phyloP scores from a whole-genome alignment of 257 asterid species.

The Anisodus acutangulus region DNA sequence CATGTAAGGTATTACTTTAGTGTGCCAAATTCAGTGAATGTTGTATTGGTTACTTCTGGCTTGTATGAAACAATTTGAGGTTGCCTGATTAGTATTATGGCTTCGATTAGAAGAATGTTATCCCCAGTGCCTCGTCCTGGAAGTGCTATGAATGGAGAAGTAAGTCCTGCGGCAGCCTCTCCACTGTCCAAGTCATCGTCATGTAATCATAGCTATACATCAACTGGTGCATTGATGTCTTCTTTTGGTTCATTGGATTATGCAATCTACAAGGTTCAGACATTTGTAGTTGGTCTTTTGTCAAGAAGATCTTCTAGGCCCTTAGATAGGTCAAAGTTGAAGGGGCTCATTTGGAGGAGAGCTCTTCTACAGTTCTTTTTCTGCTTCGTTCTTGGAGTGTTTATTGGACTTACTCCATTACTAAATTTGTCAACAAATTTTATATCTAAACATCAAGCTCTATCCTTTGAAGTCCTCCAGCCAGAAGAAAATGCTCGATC shows the following conservation, averaged over 20 bases:
- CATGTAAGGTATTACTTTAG: background rate
- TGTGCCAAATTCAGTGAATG: background rate
- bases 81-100: constrained; percentile 47
- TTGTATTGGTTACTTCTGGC: background rate
- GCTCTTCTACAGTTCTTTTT: constrained; percentile 59
- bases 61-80: background rate
- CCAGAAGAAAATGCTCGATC: constrained; percentile 36
- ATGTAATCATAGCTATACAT: constrained; percentile 47
- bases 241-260: constrained; percentile 57
- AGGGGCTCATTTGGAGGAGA: constrained; percentile 65
- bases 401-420: constrained; percentile 63
- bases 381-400: constrained; percentile 63
- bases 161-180: constrained; percentile 53
- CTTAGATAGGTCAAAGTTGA: constrained; percentile 57
- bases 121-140: constrained; percentile 69
- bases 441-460: constrained; percentile 47
- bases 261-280: constrained; percentile 54
- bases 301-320: constrained; percentile 58
- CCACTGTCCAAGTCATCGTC: constrained; percentile 71
- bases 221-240: constrained; percentile 39
- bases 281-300: constrained; percentile 52
- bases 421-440: constrained; percentile 42
- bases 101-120: constrained; percentile 70
- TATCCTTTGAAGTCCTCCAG: constrained; percentile 48
- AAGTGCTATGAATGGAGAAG: constrained; percentile 55